phyloP scores from a whole-genome alignment of 148 eudicot species.

The Amaranthus hypochondriacus region DNA sequence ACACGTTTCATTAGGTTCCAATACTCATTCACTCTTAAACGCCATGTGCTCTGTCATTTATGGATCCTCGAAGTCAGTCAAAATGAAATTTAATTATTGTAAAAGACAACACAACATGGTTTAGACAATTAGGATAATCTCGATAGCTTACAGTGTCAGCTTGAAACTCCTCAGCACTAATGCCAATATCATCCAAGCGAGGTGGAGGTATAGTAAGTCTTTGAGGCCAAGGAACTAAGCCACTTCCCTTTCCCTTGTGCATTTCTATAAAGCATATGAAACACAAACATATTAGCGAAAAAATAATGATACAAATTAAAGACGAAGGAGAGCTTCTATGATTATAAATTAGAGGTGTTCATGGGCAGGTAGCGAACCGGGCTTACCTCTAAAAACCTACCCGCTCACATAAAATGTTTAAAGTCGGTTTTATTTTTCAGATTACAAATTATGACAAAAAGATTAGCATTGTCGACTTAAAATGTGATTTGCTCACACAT shows the following conservation, averaged over 20 bases:
- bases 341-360: too few relatives aligned
- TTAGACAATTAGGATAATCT: neutral
- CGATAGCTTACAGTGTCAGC: constrained; percentile 35
- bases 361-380: too few relatives aligned
- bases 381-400: too few relatives aligned
- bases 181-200: constrained; percentile 36
- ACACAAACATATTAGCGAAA: neutral
- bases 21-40: constrained; percentile 37
- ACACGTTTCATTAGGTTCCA: constrained; percentile 32
- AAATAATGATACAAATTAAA: neutral
- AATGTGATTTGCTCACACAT: too few relatives aligned
- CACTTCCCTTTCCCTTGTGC: constrained; percentile 38
- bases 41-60: constrained; percentile 33
- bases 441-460: too few relatives aligned
- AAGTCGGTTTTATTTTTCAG: too few relatives aligned
- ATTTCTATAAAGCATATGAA: constrained; percentile 18
- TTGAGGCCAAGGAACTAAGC: constrained; percentile 40
- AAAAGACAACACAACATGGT: neutral
- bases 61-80: neutral
- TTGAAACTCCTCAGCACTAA: constrained; percentile 32
- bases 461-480: too few relatives aligned
- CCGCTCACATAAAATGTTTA: too few relatives aligned
- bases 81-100: neutral
- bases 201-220: constrained; percentile 40
- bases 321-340: neutral